Evolutionary conservation across 805 yeast species (phyloP).

Genomic region (Yamadazyma insecticola): DNA sequence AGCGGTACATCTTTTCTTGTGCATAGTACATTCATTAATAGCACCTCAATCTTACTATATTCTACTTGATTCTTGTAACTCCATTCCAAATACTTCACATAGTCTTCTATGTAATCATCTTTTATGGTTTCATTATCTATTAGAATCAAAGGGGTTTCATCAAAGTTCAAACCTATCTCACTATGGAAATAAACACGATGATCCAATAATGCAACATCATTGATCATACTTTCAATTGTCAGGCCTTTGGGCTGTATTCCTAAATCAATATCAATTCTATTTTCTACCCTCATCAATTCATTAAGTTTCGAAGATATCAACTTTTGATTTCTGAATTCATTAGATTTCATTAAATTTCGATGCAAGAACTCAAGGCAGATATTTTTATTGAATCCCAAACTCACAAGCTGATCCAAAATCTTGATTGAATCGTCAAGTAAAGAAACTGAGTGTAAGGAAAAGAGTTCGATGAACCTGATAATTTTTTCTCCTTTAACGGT

Average conservation of each 20-base stretch:
- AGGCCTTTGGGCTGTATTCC: neutral
- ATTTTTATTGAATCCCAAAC: constrained; percentile 19
- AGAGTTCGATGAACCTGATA: constrained; percentile 51
- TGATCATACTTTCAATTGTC: neutral
- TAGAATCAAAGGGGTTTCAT: neutral
- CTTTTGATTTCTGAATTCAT: constrained; percentile 9
- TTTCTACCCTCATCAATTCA: neutral
- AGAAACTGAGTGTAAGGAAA: constrained; percentile 42
- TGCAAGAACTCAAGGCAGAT: constrained; percentile 5
- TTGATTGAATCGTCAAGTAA: constrained; percentile 13
- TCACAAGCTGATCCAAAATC: constrained; percentile 13
- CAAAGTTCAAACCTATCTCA: constrained; percentile 2
- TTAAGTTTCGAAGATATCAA: constrained; percentile 4
- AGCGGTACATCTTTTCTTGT: too few relatives aligned
- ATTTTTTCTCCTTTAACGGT: constrained; percentile 28
- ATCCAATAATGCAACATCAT: constrained; percentile 1
- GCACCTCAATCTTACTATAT: too few relatives aligned
- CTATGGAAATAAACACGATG: constrained; percentile 7
- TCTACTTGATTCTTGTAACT: constrained; percentile 1
- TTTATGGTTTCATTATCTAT: neutral
- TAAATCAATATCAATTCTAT: constrained; percentile 1
- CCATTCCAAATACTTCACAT: constrained; percentile 4
- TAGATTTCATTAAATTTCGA: constrained; percentile 2
- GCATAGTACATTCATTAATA: too few relatives aligned
- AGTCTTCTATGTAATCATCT: constrained; percentile 6